Conservation (phyloP, 306 rosid genomes). For the Delonix regia region DNA sequence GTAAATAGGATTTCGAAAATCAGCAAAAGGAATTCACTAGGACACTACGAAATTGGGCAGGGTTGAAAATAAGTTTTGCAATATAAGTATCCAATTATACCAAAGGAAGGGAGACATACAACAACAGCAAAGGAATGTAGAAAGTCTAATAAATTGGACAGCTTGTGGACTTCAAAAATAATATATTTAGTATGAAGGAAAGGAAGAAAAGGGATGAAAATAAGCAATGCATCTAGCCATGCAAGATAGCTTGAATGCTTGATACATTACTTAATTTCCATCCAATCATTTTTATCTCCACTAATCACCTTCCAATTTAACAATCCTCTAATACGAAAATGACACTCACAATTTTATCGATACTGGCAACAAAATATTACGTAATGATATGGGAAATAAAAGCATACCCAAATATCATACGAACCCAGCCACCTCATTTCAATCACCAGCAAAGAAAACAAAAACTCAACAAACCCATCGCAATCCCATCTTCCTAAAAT, state of each 20-base stretch:
- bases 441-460: background rate
- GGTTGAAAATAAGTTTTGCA: background rate
- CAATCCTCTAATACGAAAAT: background rate
- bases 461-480: background rate
- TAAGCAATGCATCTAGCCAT: constrained; percentile 17
- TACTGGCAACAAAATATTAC: background rate
- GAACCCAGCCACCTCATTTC: background rate
- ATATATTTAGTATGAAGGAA: background rate
- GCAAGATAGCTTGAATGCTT: background rate
- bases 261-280: constrained; percentile 27
- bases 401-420: background rate
- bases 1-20: background rate
- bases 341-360: background rate
- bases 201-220: background rate
- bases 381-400: background rate
- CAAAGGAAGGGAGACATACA: background rate
- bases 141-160: background rate
- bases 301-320: constrained; percentile 16
- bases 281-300: background rate
- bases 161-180: background rate
- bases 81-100: background rate
- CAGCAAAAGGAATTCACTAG: constrained; percentile 7
- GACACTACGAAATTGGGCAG: background rate
- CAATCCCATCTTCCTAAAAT: background rate
- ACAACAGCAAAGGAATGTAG: background rate